Percentiles rank a stretch among this genome's conserved stretches.
These are phyloP conservation scores for Aechmea fasciata DNA, from an alignment of 176 grass and related monocot species.

Conservation along the genomic window DNA sequence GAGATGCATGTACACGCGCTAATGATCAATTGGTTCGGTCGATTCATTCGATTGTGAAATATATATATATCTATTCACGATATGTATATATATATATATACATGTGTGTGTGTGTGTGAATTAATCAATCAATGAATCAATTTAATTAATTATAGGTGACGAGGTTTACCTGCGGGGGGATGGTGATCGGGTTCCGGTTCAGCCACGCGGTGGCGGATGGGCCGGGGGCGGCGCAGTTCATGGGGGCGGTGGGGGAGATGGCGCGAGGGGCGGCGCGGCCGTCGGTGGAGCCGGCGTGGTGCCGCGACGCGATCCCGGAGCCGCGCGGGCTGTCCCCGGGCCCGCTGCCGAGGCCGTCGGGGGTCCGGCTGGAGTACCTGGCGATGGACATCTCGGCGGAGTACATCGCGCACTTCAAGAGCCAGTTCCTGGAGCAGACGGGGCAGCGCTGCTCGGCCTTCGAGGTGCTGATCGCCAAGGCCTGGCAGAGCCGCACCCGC, in stretches of 20 bases:
- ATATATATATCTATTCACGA: no score
- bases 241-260: not conserved
- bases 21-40: no score
- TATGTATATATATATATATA: no score
- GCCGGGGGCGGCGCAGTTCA: slow-evolving; percentile 11
- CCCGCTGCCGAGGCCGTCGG: not conserved
- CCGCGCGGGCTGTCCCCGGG: not conserved
- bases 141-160: not conserved
- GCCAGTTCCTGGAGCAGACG: slow-evolving; percentile 5
- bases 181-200: slow-evolving; percentile 14
- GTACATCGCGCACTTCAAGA: slow-evolving; percentile 11
- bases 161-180: slow-evolving; percentile 5
- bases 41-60: no score
- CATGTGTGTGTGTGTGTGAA: no score
- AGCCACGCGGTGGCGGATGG: slow-evolving; percentile 16
- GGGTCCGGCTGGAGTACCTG: not conserved
- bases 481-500: slow-evolving; percentile 9
- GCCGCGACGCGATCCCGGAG: slow-evolving; percentile 6
- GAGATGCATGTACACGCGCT: no score
- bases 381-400: slow-evolving; percentile 12
- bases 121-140: no score
- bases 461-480: slow-evolving; percentile 14
- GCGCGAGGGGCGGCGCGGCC: not conserved
- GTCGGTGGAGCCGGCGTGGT: slow-evolving; percentile 6
- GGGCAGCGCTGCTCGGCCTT: slow-evolving; percentile 10